A percentile compares a stretch with the other conserved stretches of the same genome.
Conservation (phyloP, 2,329 filamentous ascomycete species). For the Fusarium scirpi region DNA sequence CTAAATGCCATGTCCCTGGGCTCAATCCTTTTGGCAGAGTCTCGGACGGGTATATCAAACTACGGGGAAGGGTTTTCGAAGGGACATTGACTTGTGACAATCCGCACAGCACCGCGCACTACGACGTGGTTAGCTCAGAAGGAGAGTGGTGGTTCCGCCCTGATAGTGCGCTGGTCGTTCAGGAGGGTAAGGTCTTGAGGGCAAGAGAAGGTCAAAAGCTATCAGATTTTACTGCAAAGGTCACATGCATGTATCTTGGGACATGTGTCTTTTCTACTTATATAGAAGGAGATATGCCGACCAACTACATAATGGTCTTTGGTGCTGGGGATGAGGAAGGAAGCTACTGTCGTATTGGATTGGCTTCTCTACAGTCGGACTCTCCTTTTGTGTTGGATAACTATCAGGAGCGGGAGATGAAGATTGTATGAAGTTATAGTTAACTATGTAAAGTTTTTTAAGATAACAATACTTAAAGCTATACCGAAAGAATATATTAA, state of each 20-base stretch:
- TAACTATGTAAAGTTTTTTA: no score
- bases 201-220: background rate
- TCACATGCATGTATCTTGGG: background rate
- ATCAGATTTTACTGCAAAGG: background rate
- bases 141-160: background rate
- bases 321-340: background rate
- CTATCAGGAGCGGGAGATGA: background rate
- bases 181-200: background rate
- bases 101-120: background rate
- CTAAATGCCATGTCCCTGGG: background rate
- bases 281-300: background rate
- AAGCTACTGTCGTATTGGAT: background rate
- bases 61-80: background rate
- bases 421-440: background rate
- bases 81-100: background rate
- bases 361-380: rapidly evolving
- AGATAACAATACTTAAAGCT: rapidly evolving
- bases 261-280: background rate
- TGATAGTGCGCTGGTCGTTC: background rate
- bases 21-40: background rate
- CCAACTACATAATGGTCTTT: background rate
- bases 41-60: background rate
- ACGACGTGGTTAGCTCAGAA: background rate
- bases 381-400: rapidly evolving
- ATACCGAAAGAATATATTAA: rapidly evolving